A percentile compares a stretch with the other conserved stretches of the same genome.
Conservation (phyloP, 129 eudicot species). For the Oenanthe sinensis region DNA sequence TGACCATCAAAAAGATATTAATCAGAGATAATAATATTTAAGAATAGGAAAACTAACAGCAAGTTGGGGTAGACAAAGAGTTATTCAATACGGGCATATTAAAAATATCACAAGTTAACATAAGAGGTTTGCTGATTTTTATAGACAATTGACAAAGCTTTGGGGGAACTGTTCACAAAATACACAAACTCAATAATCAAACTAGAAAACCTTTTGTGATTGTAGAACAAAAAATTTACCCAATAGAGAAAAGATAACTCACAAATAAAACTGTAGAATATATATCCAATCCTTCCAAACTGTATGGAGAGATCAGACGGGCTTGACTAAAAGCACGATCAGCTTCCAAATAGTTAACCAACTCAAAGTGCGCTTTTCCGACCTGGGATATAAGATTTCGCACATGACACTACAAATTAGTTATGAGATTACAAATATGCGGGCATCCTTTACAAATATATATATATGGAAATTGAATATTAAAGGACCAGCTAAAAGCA, state of each 20-base stretch:
- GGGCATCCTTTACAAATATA: too few species aligned
- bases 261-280: conserved; percentile 91
- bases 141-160: background rate
- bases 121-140: background rate
- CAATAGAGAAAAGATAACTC: conserved; percentile 18
- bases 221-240: background rate
- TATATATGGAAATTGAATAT: background rate
- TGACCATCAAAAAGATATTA: background rate
- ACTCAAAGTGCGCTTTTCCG: conserved; percentile 92
- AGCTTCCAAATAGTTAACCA: conserved; percentile 93
- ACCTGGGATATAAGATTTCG: conserved; percentile 34
- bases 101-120: background rate
- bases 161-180: background rate
- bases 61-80: background rate
- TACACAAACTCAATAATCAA: too few species aligned
- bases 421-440: background rate
- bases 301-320: conserved; percentile 69
- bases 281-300: conserved; percentile 93
- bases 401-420: background rate
- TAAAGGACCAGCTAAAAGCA: background rate
- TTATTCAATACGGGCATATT: background rate
- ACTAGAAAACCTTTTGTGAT: background rate
- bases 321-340: conserved; percentile 84
- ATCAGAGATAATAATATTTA: background rate
- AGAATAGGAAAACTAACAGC: background rate